A percentile compares a stretch with the other conserved stretches of the same genome.
Evolutionary conservation across 805 yeast species (phyloP).

Genomic region (Zygoascus flipseniorum): DNA sequence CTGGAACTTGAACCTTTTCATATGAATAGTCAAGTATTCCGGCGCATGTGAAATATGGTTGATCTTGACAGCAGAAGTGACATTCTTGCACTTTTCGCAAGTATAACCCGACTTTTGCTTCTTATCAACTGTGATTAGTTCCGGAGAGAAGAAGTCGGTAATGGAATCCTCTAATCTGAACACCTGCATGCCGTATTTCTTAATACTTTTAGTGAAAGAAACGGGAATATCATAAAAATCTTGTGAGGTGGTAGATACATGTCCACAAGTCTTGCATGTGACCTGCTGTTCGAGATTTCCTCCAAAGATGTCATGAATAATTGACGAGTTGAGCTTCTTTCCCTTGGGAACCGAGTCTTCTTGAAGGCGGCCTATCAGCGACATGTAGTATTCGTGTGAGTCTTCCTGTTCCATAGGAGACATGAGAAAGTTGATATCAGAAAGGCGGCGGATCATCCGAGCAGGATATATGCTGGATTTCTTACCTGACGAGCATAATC

Average conservation of each 20-base stretch:
- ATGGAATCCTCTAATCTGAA: constrained; percentile 63
- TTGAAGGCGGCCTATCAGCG: constrained; percentile 75
- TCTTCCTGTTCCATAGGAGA: constrained; percentile 97
- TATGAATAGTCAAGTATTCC: constrained; percentile 76
- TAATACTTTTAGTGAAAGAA: constrained; percentile 49
- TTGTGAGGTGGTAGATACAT: constrained; percentile 78
- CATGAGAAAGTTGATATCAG: constrained; percentile 92
- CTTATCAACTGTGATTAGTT: constrained; percentile 55
- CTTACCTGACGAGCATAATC: constrained; percentile 24
- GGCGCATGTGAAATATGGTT: constrained; percentile 75
- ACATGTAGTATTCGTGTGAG: constrained; percentile 95
- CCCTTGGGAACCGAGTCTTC: constrained; percentile 92
- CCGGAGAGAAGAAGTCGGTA: constrained; percentile 75
- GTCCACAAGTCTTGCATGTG: constrained; percentile 73
- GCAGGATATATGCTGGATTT: constrained; percentile 57
- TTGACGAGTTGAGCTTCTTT: constrained; percentile 67
- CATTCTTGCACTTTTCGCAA: constrained; percentile 77
- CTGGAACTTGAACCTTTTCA: constrained; percentile 80
- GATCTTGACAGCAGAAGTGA: constrained; percentile 70
- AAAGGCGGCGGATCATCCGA: constrained; percentile 58
- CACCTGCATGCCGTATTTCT: constrained; percentile 26
- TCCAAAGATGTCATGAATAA: constrained; percentile 89
- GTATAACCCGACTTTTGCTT: constrained; percentile 48
- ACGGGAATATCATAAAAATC: constrained; percentile 89
- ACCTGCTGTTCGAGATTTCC: constrained; percentile 81